These are phyloP conservation scores for Dictyostelium intermedium DNA, from an alignment of 78 protist genomes.

Conservation along the genomic window DNA sequence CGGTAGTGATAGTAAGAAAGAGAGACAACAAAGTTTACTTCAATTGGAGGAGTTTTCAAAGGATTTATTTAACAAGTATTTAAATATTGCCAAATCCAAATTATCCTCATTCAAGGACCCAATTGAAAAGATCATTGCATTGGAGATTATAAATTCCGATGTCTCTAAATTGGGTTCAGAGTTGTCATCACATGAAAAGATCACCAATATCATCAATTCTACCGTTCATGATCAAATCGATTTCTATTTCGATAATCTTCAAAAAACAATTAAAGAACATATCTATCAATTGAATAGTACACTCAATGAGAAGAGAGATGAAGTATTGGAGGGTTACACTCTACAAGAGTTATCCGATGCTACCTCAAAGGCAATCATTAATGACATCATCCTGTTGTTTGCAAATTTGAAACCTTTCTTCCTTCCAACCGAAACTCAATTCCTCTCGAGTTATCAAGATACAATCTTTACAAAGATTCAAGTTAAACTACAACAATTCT, in stretches of 20 bases:
- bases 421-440: conserved; percentile 39
- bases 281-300: conserved; percentile 19
- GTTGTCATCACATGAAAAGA: conserved; percentile 16
- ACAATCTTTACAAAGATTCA: conserved; percentile 74
- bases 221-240: conserved; percentile 57
- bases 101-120: conserved; percentile 55
- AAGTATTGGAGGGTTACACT: not conserved
- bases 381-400: conserved; percentile 31
- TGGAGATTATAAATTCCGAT: conserved; percentile 43
- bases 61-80: conserved; percentile 55
- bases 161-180: conserved; percentile 27
- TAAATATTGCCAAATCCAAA: conserved; percentile 19
- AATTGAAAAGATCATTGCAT: conserved; percentile 50
- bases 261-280: conserved; percentile 47
- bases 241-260: conserved; percentile 58
- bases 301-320: not conserved
- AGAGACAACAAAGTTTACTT: not conserved
- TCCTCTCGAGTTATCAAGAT: conserved; percentile 43
- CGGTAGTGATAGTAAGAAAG: conserved; percentile 33
- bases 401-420: conserved; percentile 74
- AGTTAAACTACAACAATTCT: conserved; percentile 61
- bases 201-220: conserved; percentile 39
- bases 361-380: conserved; percentile 24
- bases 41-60: conserved; percentile 56
- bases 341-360: conserved; percentile 33